phyloP scores from a whole-genome alignment of 306 rosid species.

The Malus sieversii region DNA sequence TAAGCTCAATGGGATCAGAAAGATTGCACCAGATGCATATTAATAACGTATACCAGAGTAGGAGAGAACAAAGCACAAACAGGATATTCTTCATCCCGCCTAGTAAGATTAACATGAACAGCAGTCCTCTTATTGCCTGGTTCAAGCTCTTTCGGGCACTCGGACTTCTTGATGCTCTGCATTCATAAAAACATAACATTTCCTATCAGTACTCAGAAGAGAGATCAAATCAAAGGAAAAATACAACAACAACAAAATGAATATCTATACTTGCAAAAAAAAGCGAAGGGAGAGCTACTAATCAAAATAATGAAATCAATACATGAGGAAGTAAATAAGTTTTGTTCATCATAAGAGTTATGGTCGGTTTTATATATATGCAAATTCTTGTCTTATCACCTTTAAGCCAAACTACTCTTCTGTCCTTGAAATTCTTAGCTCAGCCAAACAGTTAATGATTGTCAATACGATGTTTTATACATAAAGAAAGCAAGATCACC shows the following conservation, averaged over 20 bases:
- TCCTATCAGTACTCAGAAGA: background rate
- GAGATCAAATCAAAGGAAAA: background rate
- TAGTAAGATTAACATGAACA: slow-evolving; percentile 56
- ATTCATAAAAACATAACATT: background rate
- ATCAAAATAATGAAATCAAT: background rate
- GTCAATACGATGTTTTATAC: background rate
- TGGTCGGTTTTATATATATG: background rate
- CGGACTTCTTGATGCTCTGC: slow-evolving; percentile 86
- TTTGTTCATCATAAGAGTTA: background rate
- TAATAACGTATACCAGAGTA: slow-evolving; percentile 4
- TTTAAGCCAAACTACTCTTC: background rate
- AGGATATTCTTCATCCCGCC: slow-evolving; percentile 71
- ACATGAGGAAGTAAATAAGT: background rate
- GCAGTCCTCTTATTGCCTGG: slow-evolving; percentile 54
- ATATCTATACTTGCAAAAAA: background rate
- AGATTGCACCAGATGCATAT: background rate
- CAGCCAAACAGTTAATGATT: background rate
- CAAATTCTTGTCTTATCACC: background rate
- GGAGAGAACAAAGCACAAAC: slow-evolving; percentile 28
- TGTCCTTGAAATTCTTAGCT: background rate
- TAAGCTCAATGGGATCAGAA: slow-evolving; percentile 1
- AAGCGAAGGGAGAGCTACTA: background rate
- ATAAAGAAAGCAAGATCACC: no score
- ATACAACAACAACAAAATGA: background rate
- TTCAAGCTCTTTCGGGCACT: slow-evolving; percentile 81